Conservation (phyloP, 805 yeast species). For the Candida xiaguanensis region DNA sequence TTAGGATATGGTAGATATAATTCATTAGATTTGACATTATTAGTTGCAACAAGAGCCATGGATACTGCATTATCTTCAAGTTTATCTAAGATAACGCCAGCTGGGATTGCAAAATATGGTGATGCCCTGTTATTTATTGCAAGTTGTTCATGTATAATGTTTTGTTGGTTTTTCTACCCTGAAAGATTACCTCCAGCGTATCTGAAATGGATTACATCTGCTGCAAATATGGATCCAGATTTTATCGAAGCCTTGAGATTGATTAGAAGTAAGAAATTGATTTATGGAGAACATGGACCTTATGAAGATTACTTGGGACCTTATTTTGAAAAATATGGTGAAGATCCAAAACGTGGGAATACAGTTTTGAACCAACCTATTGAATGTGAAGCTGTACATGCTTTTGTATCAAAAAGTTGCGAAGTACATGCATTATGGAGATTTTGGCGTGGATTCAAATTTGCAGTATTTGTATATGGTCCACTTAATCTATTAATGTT, state of each 20-base stretch:
- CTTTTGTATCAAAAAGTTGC: conserved; percentile 34
- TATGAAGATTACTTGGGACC: conserved; percentile 26
- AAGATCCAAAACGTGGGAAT: conserved; percentile 30
- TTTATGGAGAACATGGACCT: conserved; percentile 32
- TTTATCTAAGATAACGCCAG: conserved; percentile 20
- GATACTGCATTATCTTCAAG: conserved; percentile 28
- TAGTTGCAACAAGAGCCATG: conserved; percentile 32
- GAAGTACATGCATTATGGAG: conserved; percentile 47
- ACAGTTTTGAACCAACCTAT: conserved; percentile 23
- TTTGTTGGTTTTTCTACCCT: conserved; percentile 37
- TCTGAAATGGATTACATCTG: conserved; percentile 45
- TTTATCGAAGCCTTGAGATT: conserved; percentile 28
- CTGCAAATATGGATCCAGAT: conserved; percentile 45
- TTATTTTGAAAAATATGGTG: conserved; percentile 28
- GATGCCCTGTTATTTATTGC: conserved; percentile 29
- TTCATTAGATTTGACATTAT: conserved; percentile 34
- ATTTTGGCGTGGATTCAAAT: conserved; percentile 37
- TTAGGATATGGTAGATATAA: conserved; percentile 25
- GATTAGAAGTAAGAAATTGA: conserved; percentile 25
- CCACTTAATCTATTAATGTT: conserved; percentile 37
- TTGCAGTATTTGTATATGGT: conserved; percentile 39
- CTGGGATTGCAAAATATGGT: conserved; percentile 14
- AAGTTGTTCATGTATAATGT: conserved; percentile 33
- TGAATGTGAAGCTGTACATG: conserved; percentile 41
- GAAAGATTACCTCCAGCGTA: conserved; percentile 41